Conservation (phyloP, 805 yeast species). For the Cyberlindnera japonica region DNA sequence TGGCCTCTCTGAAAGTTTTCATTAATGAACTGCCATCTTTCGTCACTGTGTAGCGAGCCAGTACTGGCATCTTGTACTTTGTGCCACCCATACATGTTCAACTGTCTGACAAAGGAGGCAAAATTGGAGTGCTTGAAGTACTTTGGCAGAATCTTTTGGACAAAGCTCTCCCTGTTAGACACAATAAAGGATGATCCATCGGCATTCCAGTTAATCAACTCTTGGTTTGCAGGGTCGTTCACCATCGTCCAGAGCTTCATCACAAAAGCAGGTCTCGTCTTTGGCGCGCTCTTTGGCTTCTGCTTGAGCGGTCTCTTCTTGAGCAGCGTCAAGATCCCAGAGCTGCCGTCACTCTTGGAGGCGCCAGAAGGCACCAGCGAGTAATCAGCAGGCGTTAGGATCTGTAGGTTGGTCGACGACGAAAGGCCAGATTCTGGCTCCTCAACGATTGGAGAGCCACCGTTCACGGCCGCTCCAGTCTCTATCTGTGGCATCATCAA, state of each 20-base stretch:
- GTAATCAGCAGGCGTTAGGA: background rate
- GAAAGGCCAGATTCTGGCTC: background rate
- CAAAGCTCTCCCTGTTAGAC: conserved; percentile 74
- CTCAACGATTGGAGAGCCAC: background rate
- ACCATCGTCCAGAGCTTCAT: conserved; percentile 95
- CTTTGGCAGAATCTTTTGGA: conserved; percentile 78
- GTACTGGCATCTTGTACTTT: conserved; percentile 89
- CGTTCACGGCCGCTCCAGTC: no score
- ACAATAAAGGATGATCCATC: conserved; percentile 88
- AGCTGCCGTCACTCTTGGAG: background rate
- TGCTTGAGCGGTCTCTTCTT: conserved; percentile 3
- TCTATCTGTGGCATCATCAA: no score
- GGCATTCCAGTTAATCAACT: conserved; percentile 77
- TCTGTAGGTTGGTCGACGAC: background rate
- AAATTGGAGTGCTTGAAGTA: conserved; percentile 95
- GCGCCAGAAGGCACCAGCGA: background rate
- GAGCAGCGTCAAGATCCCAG: conserved; percentile 5
- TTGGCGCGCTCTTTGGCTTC: conserved; percentile 24
- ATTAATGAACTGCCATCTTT: conserved; percentile 84
- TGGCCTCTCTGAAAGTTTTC: conserved; percentile 72
- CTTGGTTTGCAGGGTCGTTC: conserved; percentile 66
- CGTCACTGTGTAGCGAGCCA: conserved; percentile 72
- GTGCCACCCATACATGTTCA: conserved; percentile 99
- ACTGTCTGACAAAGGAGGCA: conserved; percentile 92
- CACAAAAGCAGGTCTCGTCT: conserved; percentile 83